Evolutionary conservation across 225 moss, liverwort and hornwort species (phyloP).

Genomic region (Physcomitrellopsis africana): DNA sequence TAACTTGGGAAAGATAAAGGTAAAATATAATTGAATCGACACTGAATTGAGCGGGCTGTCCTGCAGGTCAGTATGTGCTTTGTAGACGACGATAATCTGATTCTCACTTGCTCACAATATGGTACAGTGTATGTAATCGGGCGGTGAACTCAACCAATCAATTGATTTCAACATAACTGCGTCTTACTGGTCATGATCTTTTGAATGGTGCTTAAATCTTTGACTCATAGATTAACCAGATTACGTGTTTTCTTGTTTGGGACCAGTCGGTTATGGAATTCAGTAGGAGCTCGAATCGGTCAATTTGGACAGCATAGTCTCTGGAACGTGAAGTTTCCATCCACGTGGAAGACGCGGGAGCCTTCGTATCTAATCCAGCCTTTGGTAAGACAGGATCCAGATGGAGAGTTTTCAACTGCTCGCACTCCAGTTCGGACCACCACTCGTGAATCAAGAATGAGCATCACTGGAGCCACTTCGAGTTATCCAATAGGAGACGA

Average conservation of each 20-base stretch:
- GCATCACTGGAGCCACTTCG: slow-evolving; percentile 16
- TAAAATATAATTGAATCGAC: too few relatives aligned
- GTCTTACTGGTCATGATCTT: neutral
- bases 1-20: too few relatives aligned
- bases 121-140: slow-evolving; percentile 70
- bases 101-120: slow-evolving; percentile 78
- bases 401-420: slow-evolving; percentile 47
- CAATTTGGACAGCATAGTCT: slow-evolving; percentile 80
- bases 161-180: neutral
- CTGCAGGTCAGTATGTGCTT: slow-evolving; percentile 76
- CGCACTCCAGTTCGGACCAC: slow-evolving; percentile 43
- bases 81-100: slow-evolving; percentile 68
- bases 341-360: slow-evolving; percentile 68
- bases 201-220: neutral
- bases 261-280: slow-evolving; percentile 77
- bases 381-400: slow-evolving; percentile 55
- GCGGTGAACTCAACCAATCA: slow-evolving; percentile 4
- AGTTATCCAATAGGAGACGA: slow-evolving; percentile 6
- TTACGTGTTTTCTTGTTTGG: neutral
- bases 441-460: slow-evolving; percentile 36
- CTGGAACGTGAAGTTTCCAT: slow-evolving; percentile 61
- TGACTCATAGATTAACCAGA: neutral
- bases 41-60: slow-evolving; percentile 14
- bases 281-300: slow-evolving; percentile 67
- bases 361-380: slow-evolving; percentile 77